Evolutionary conservation across 2,329 filamentous ascomycete genomes (phyloP).

Genomic region (Cordyceps militaris): DNA sequence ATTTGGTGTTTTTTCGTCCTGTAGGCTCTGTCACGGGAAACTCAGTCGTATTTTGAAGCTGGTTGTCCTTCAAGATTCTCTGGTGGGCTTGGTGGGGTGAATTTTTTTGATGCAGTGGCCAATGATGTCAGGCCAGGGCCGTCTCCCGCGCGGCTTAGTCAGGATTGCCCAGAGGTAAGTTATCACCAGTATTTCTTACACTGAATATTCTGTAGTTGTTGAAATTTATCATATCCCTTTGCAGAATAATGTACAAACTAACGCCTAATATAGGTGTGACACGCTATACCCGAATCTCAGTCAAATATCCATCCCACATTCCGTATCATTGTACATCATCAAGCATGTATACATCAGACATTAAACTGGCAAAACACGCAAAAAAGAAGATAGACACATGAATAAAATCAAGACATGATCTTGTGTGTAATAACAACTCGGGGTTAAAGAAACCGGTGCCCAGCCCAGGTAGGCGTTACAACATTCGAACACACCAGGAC

Average conservation of each 20-base stretch:
- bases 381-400: neutral
- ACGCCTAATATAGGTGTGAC: too few relatives aligned
- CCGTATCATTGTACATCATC: conserved; percentile 8
- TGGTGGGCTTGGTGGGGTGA: conserved; percentile 32
- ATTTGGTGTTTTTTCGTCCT: neutral
- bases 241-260: too few relatives aligned
- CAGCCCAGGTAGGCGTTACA: neutral
- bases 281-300: neutral
- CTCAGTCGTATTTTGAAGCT: neutral
- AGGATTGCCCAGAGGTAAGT: neutral
- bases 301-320: neutral
- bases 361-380: neutral
- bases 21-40: neutral
- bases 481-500: neutral
- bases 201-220: too few relatives aligned
- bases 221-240: too few relatives aligned
- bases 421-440: neutral
- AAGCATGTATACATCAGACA: neutral
- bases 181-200: neutral
- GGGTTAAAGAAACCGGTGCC: conserved; percentile 1
- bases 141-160: conserved; percentile 5
- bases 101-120: conserved; percentile 26
- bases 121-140: conserved; percentile 27
- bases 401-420: neutral
- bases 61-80: conserved; percentile 10